Percentiles rank a stretch among this genome's conserved stretches.
phyloP scores from a whole-genome alignment of 768 basidiomycete species.

The Serendipita sp. region DNA sequence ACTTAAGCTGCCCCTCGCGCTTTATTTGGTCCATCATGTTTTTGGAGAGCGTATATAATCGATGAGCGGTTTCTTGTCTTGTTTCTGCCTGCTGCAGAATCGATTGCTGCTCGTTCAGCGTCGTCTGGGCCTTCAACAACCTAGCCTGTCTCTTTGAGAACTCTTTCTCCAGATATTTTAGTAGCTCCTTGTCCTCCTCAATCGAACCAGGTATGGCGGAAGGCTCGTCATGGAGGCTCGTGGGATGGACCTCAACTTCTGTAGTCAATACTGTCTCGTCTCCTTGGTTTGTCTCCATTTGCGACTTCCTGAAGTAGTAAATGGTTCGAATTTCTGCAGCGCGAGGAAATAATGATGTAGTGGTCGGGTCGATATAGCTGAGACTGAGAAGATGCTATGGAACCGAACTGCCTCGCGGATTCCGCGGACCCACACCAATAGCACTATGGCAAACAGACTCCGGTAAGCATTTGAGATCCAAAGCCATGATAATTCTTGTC shows the following conservation, averaged over 20 bases:
- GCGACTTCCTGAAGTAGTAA: not conserved
- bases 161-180: not conserved
- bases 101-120: not conserved
- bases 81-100: not conserved
- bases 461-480: no score
- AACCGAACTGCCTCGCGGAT: no score
- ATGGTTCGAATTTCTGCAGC: not conserved
- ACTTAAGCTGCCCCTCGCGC: constrained; percentile 1
- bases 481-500: no score
- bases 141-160: not conserved
- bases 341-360: no score
- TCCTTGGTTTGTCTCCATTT: not conserved
- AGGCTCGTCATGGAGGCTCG: not conserved
- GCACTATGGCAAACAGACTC: no score
- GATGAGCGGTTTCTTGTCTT: not conserved
- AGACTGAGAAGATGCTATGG: no score
- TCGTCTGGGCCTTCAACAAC: not conserved
- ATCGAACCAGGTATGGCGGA: not conserved
- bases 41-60: constrained; percentile 4
- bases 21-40: constrained; percentile 6
- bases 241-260: not conserved
- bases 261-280: not conserved
- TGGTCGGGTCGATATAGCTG: no score
- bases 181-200: not conserved
- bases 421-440: no score